Percentiles rank a stretch among this genome's conserved stretches.
Evolutionary conservation across 768 basidiomycete species (phyloP).

Genomic region (Erythrobasidium yunnanense): DNA sequence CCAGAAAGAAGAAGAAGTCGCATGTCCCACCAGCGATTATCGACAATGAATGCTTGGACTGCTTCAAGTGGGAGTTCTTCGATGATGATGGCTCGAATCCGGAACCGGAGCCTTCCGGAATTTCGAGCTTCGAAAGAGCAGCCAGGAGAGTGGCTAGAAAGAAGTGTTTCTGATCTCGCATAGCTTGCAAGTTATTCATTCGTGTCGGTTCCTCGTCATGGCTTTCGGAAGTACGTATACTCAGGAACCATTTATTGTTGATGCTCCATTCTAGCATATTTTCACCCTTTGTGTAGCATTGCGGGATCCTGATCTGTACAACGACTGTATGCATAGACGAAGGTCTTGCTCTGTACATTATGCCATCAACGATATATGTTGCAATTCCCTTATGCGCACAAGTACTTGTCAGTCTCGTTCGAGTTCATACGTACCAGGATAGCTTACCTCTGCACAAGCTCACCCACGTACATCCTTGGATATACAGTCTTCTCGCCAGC

Average conservation of each 20-base stretch:
- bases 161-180: too few relatives aligned
- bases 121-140: too few relatives aligned
- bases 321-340: too few relatives aligned
- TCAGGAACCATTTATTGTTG: too few relatives aligned
- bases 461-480: conserved; percentile 71
- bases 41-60: conserved; percentile 29
- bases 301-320: too few relatives aligned
- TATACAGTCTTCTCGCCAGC: conserved; percentile 49
- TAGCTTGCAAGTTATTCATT: too few relatives aligned
- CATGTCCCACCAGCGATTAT: conserved; percentile 1
- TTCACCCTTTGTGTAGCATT: too few relatives aligned
- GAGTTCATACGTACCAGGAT: conserved; percentile 23
- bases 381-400: conserved; percentile 54
- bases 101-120: background rate
- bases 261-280: too few relatives aligned
- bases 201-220: too few relatives aligned
- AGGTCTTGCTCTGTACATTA: too few relatives aligned
- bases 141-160: too few relatives aligned
- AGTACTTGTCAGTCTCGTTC: background rate
- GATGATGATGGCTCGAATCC: conserved; percentile 13
- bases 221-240: too few relatives aligned
- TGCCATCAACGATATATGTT: conserved; percentile 68
- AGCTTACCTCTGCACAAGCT: conserved; percentile 75
- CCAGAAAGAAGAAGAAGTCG: background rate
- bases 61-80: conserved; percentile 32